A percentile compares a stretch with the other conserved stretches of the same genome.
These are phyloP conservation scores for Rhynchosporium graminicola DNA, from an alignment of 2,329 filamentous ascomycete genomes.

Conservation along the genomic window DNA sequence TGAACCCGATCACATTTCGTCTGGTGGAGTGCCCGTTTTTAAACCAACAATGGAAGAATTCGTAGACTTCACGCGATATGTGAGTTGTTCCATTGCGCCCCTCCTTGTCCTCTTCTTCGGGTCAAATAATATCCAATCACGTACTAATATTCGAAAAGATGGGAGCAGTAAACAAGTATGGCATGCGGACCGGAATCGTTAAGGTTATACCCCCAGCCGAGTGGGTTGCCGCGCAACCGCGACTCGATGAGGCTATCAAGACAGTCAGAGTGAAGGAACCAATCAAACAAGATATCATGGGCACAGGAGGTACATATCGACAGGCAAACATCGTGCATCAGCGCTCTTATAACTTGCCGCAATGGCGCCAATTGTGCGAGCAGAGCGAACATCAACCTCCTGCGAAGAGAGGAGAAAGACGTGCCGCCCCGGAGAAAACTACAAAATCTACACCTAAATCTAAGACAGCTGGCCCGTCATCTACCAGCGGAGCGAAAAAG, in stretches of 20 bases:
- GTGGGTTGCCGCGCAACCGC: constrained; percentile 82
- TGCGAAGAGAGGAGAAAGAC: constrained; percentile 80
- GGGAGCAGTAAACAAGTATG: constrained; percentile 84
- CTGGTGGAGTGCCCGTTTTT: constrained; percentile 85
- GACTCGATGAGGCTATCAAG: constrained; percentile 83
- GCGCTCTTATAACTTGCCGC: constrained; percentile 91
- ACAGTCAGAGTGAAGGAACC: constrained; percentile 92
- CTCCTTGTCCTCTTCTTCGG: not conserved
- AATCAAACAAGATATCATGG: constrained; percentile 98
- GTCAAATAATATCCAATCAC: not conserved
- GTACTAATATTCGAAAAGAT: constrained; percentile 50
- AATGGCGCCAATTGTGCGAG: constrained; percentile 92
- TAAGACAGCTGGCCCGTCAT: constrained; percentile 30
- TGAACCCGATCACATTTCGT: constrained; percentile 81
- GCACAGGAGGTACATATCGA: constrained; percentile 90
- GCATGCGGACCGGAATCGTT: constrained; percentile 96
- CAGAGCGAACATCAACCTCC: constrained; percentile 96
- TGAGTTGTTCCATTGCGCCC: constrained; percentile 49
- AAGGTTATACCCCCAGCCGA: constrained; percentile 93
- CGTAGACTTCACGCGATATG: constrained; percentile 87
- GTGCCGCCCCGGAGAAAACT: constrained; percentile 50
- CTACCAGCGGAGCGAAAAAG: constrained; percentile 27
- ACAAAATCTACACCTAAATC: constrained; percentile 38
- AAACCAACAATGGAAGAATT: constrained; percentile 95
- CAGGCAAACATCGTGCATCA: constrained; percentile 97